A percentile compares a stretch with the other conserved stretches of the same genome.
Conservation (phyloP, 2,329 filamentous ascomycete genomes). For the Fonsecaea pedrosoi region DNA sequence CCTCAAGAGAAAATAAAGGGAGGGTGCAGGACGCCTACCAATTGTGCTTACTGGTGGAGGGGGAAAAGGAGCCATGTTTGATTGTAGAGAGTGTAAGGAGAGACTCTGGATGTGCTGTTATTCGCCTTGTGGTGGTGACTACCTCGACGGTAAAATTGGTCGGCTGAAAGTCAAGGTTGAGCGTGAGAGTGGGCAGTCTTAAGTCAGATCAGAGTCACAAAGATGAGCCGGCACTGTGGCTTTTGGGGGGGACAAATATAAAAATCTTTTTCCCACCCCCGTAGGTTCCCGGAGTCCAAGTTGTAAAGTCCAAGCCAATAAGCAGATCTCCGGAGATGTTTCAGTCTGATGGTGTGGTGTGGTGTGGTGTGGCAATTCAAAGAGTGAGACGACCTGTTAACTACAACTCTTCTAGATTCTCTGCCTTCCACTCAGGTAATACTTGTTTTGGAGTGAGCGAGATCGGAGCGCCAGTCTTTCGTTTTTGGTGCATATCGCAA, state of each 20-base stretch:
- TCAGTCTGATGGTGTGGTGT: slow-evolving; percentile 1
- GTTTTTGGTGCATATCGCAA: not conserved
- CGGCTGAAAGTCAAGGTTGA: not conserved
- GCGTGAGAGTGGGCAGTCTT: not conserved
- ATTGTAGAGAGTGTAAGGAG: not conserved
- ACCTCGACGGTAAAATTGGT: not conserved
- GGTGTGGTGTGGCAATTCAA: slow-evolving; percentile 3
- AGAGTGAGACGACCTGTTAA: not conserved
- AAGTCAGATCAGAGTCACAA: not conserved
- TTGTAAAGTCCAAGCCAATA: not conserved
- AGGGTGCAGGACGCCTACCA: slow-evolving; percentile 51
- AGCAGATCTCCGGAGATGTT: slow-evolving; percentile 3
- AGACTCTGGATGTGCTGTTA: not conserved
- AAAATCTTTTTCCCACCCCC: not conserved
- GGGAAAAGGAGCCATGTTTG: slow-evolving; percentile 62
- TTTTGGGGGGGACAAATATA: not conserved
- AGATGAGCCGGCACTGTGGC: not conserved
- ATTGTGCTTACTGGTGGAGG: slow-evolving; percentile 80
- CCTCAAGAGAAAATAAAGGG: too few relatives aligned
- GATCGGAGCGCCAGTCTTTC: not conserved
- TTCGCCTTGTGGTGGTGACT: not conserved
- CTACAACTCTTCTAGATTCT: not conserved
- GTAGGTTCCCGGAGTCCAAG: not conserved
- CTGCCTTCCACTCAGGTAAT: not conserved
- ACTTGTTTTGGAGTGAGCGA: not conserved